Evolutionary conservation across 2,329 filamentous ascomycete genomes (phyloP).

Genomic region (Clarireedia homoeocarpa): DNA sequence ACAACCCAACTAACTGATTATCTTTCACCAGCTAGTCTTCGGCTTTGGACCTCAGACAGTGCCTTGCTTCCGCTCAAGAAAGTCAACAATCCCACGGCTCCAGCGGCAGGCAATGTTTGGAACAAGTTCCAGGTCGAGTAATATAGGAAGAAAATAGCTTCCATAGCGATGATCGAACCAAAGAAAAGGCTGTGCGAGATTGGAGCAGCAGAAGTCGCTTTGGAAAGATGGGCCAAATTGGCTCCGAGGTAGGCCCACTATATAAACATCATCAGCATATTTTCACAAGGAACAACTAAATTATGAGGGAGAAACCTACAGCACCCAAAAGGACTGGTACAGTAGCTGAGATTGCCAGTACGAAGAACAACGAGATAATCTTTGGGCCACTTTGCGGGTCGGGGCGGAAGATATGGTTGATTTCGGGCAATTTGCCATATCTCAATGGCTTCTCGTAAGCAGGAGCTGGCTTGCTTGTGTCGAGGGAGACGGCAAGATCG

Average conservation of each 20-base stretch:
- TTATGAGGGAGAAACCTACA: conserved; percentile 42
- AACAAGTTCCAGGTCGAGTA: conserved; percentile 90
- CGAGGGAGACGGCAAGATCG: conserved; percentile 57
- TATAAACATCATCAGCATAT: conserved; percentile 16
- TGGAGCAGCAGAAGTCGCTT: conserved; percentile 69
- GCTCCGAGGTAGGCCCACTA: conserved; percentile 78
- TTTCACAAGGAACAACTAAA: conserved; percentile 9
- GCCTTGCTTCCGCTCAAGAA: conserved; percentile 87
- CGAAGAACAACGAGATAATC: conserved; percentile 72
- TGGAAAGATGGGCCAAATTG: conserved; percentile 70
- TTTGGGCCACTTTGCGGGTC: conserved; percentile 76
- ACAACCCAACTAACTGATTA: conserved; percentile 9
- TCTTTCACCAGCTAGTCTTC: conserved; percentile 59
- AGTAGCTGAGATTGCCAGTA: conserved; percentile 61
- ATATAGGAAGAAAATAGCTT: conserved; percentile 90
- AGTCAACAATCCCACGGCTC: conserved; percentile 58
- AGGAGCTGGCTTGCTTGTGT: conserved; percentile 52
- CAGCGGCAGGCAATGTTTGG: conserved; percentile 70
- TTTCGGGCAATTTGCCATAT: conserved; percentile 77
- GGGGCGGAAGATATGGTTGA: conserved; percentile 80
- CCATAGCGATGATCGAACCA: conserved; percentile 78
- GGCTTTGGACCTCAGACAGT: conserved; percentile 83
- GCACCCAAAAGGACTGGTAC: conserved; percentile 65
- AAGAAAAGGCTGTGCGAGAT: conserved; percentile 79
- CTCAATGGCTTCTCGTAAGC: conserved; percentile 62